phyloP scores from a whole-genome alignment of 805 yeast genomes.

The Diddensiella santjacobensis region DNA sequence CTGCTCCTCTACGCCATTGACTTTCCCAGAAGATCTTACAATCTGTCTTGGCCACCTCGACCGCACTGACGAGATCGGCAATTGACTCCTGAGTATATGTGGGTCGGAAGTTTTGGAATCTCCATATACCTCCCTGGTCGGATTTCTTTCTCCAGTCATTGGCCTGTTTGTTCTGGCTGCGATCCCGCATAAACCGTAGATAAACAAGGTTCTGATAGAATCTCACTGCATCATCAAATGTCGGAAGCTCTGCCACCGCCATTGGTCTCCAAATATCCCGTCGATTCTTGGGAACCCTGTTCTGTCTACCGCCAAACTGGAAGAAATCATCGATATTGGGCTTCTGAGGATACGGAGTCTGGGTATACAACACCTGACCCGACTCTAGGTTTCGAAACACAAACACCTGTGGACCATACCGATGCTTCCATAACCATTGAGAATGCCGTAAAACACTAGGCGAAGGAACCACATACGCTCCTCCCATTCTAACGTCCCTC shows the following conservation, averaged over 20 bases:
- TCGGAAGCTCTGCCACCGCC: conserved; percentile 71
- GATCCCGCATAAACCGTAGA: conserved; percentile 70
- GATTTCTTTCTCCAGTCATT: conserved; percentile 66
- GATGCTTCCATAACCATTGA: conserved; percentile 53
- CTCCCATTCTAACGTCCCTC: neutral
- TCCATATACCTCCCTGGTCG: conserved; percentile 79
- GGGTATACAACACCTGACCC: conserved; percentile 88
- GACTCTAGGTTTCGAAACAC: conserved; percentile 80
- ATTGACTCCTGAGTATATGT: conserved; percentile 88
- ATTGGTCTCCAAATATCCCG: conserved; percentile 86
- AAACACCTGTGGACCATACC: conserved; percentile 78
- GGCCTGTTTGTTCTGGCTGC: conserved; percentile 52
- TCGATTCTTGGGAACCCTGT: conserved; percentile 73
- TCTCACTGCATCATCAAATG: conserved; percentile 60
- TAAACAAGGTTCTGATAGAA: conserved; percentile 73
- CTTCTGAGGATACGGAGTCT: conserved; percentile 56
- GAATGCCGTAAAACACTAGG: conserved; percentile 42
- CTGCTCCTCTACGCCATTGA: conserved; percentile 82
- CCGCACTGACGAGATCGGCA: conserved; percentile 68
- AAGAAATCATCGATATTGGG: conserved; percentile 63
- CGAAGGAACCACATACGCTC: neutral
- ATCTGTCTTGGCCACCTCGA: conserved; percentile 52
- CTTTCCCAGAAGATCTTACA: conserved; percentile 76
- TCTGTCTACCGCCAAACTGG: conserved; percentile 84
- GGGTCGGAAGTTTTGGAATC: conserved; percentile 82